These are phyloP conservation scores for Tulasnella sp. DNA, from an alignment of 768 basidiomycete genomes.

Conservation along the genomic window DNA sequence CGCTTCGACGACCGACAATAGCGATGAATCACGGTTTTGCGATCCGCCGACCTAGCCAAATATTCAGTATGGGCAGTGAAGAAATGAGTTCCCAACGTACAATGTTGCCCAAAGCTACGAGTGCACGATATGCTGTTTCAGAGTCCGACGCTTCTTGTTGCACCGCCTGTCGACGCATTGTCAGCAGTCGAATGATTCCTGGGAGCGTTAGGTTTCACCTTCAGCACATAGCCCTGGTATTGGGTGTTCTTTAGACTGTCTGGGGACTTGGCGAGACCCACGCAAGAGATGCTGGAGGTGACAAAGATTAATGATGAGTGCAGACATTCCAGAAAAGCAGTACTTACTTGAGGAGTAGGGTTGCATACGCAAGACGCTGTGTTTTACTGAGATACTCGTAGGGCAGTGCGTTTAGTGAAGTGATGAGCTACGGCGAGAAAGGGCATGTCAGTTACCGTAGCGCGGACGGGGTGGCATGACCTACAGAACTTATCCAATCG, in stretches of 20 bases:
- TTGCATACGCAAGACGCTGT: conserved; percentile 70
- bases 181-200: conserved; percentile 25
- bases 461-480: conserved; percentile 22
- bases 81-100: conserved; percentile 29
- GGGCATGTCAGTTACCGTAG: background rate
- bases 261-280: background rate
- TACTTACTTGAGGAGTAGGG: conserved; percentile 81
- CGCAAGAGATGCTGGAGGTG: background rate
- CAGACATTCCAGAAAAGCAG: background rate
- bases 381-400: conserved; percentile 48
- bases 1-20: background rate
- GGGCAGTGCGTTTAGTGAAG: conserved; percentile 20
- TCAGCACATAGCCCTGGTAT: background rate
- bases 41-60: conserved; percentile 23
- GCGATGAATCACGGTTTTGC: background rate
- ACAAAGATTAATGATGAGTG: background rate
- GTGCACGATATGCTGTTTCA: conserved; percentile 31
- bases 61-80: background rate
- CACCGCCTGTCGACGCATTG: conserved; percentile 21
- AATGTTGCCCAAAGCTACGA: conserved; percentile 33
- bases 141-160: conserved; percentile 25
- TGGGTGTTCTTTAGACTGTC: background rate
- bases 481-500: conserved; percentile 47
- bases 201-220: background rate
- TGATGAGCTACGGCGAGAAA: conserved; percentile 41